Conservation (phyloP, 306 rosid species). For the Prunus mongolica region DNA sequence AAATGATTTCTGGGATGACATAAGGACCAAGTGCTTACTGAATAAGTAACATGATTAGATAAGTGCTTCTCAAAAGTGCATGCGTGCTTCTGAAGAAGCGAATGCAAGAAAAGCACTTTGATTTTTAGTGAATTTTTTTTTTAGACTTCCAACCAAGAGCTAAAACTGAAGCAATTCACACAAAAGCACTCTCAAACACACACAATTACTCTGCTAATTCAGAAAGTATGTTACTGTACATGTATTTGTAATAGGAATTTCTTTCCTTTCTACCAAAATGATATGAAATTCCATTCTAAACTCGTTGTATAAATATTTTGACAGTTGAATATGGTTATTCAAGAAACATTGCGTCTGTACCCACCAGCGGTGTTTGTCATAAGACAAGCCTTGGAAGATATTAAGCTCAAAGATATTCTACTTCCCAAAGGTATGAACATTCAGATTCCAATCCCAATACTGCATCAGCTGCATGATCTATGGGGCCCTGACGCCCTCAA, state of each 20-base stretch:
- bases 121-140: background rate
- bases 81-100: background rate
- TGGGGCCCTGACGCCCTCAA: conserved; percentile 48
- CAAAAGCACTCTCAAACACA: background rate
- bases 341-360: conserved; percentile 56
- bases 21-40: background rate
- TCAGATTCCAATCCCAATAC: conserved; percentile 42
- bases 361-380: conserved; percentile 29
- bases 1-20: background rate
- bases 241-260: background rate
- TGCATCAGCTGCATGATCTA: conserved; percentile 32
- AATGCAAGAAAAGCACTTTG: background rate
- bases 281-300: background rate
- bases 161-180: background rate
- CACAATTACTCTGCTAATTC: background rate
- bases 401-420: conserved; percentile 28
- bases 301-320: background rate
- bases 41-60: background rate
- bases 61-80: background rate
- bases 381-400: conserved; percentile 33
- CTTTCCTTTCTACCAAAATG: background rate
- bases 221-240: background rate
- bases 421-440: conserved; percentile 56
- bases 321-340: conserved; percentile 63
- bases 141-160: background rate